Evolutionary conservation across 2,329 filamentous ascomycete species (phyloP), one percentile per base, ranked within the genome.

Genomic region (Colletotrichum tamarilloi): DNA sequence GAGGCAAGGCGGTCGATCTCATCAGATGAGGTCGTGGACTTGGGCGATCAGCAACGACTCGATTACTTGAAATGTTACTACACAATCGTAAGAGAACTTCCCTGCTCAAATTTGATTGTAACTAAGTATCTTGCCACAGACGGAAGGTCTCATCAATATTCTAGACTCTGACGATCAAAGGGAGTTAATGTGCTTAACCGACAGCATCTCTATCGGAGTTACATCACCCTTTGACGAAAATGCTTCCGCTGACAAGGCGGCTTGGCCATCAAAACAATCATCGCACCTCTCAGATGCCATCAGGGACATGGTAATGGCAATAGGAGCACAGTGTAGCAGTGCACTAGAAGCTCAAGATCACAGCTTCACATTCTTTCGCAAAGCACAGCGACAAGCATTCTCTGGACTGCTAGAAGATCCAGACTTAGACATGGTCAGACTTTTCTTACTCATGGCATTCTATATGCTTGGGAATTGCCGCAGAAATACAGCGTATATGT

Each of bases 321-420:
- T 49, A n/a, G 42, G 42, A 7, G 42, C 42, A 11, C 42, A 49
- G 42, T 49, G 42, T 19, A n/a, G 42, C 19, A 49, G 42, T 19
- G 42, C 42, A n/a, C 42, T 3, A 49, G 42, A 49, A 49, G 42
- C 42, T 49, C 42, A 49, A 49, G 19, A 49, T 49, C 42, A 49
- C 42, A 49, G 42, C 42, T 49, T 49, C 19, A 22, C 42, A 9
- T 49, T 49, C 11, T 49, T 49, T 11, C 42, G 42, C 42, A 49
- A 49, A 22, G 42, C 42, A 49, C 1, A 81, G 19, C 19, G 19
- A 8, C 42, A 49, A 49, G 42, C 42, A 9, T 49, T 49, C 5
- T 49, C 42, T n/a, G 42, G 42, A 4, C 19, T 49, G 19, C 19
- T 49, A 22, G 42, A 49, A 49, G 42, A 49, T 19, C 42, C 42